Conservation (phyloP, 495 filamentous ascomycete genomes). For the Aspergillus avenaceus region DNA sequence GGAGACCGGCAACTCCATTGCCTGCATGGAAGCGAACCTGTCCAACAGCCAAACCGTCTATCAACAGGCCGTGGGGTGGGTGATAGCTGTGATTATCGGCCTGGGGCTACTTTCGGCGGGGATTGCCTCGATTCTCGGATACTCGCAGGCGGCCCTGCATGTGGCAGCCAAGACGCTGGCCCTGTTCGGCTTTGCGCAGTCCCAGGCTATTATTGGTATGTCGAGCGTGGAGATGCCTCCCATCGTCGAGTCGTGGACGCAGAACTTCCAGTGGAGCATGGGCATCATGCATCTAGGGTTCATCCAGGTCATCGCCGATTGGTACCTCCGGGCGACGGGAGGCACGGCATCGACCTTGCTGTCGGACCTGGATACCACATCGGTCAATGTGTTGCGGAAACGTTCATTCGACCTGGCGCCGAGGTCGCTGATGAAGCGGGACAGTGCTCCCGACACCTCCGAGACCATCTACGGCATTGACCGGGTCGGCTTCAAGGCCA, state of each 20-base stretch:
- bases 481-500: slow-evolving; percentile 78
- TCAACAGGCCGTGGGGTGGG: slow-evolving; percentile 81
- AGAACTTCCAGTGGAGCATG: slow-evolving; percentile 98
- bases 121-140: slow-evolving; percentile 70
- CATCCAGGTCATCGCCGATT: slow-evolving; percentile 80
- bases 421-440: slow-evolving; percentile 12
- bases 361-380: slow-evolving; percentile 60
- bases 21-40: slow-evolving; percentile 82
- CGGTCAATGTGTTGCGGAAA: slow-evolving; percentile 30
- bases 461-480: slow-evolving; percentile 69
- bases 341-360: slow-evolving; percentile 78
- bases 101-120: slow-evolving; percentile 76
- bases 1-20: slow-evolving; percentile 57
- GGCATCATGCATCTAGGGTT: slow-evolving; percentile 87
- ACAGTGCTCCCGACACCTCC: slow-evolving; percentile 39
- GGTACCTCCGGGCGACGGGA: slow-evolving; percentile 93
- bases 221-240: slow-evolving; percentile 77
- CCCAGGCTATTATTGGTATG: slow-evolving; percentile 90
- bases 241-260: slow-evolving; percentile 88
- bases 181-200: slow-evolving; percentile 91
- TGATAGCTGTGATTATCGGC: slow-evolving; percentile 77
- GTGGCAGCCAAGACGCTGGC: slow-evolving; percentile 87
- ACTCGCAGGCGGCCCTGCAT: slow-evolving; percentile 94
- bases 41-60: slow-evolving; percentile 92
- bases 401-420: not conserved